A percentile compares a stretch with the other conserved stretches of the same genome.
phyloP scores from a whole-genome alignment of 768 basidiomycete species.

The Sarcodon sp. region DNA sequence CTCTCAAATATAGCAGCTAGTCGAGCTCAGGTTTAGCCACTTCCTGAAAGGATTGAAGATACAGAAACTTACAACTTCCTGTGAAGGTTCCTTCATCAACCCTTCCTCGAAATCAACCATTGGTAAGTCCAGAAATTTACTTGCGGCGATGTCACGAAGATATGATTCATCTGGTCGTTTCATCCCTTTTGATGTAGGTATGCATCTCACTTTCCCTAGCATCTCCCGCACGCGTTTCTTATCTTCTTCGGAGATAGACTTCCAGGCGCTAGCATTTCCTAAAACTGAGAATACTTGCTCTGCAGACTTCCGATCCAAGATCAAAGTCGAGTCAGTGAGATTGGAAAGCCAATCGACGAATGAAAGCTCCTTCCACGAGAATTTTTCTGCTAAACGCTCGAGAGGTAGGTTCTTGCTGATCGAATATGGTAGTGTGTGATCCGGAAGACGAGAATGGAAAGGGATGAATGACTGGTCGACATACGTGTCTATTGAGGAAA shows the following conservation, averaged over 20 bases:
- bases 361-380: conserved; percentile 72
- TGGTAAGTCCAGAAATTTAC: conserved; percentile 66
- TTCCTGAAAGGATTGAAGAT: too few species aligned
- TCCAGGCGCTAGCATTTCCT: conserved; percentile 48
- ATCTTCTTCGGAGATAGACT: conserved; percentile 34
- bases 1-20: too few species aligned
- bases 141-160: conserved; percentile 69
- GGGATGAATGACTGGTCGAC: conserved; percentile 33
- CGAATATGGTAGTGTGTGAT: conserved; percentile 51
- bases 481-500: too few species aligned
- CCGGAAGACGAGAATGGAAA: conserved; percentile 62
- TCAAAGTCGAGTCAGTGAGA: conserved; percentile 31
- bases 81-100: too few species aligned
- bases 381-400: conserved; percentile 34
- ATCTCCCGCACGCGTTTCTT: conserved; percentile 28
- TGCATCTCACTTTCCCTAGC: conserved; percentile 29
- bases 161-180: conserved; percentile 63
- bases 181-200: conserved; percentile 54
- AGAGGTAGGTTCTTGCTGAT: conserved; percentile 49
- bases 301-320: conserved; percentile 43
- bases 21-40: too few species aligned
- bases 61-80: too few species aligned
- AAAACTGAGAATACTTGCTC: conserved; percentile 65
- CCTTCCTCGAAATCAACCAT: conserved; percentile 39
- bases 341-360: conserved; percentile 65